Base-by-base conservation (phyloP, 2,329 filamentous ascomycete species). In the Chaetoscypha palmicola region DNA sequence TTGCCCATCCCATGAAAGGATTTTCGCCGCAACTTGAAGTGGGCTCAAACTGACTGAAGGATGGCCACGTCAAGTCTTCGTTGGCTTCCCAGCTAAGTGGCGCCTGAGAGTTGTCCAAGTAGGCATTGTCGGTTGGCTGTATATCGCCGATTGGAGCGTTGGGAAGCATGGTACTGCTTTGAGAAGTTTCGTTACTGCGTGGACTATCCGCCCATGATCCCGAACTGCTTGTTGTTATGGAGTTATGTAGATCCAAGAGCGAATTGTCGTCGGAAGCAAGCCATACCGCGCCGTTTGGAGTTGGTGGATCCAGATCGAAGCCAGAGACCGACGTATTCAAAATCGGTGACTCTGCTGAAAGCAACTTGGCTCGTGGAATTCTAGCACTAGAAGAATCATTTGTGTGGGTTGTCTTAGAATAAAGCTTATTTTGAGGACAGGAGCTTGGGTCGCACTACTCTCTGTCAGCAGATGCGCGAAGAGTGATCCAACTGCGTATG, bases 1-100 rank as follows among this genome's bases (percentile, higher is more conserved):
- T 48, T 19, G 42, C 42, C 45, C 50, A 52, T 2, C 50, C 50
- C 50, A 52, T 52, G 22, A 52, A 52, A 2, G 50, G 50, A 32
- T 50, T 46, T 11, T 46, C 47, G n/a, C 21, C 41, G 19, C 41
- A 7, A 48, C 31, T 8, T 37, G 31, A 24, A 24, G 22, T 19
- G 14, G 23, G 11, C 14, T 24, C 36, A n/a, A n/a, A n/a, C n/a
- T 33, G 28, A 19, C 21, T 16, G n/a, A 24, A 19, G 16, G 12
- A 14, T 28, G 21, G 30, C 16, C 32, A 26, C n/a, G n/a, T 12
- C n/a, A 16, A 9, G 8, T 16, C 35, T 19, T 20, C 22, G n/a
- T 8, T 23, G 11, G 36, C 8, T 16, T 24, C 24, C 16, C 28
- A n/a, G 22, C 36, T 26, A 38, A 17, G 5, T 20, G 20, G 16